Percentiles rank a stretch among this genome's conserved stretches.
Conservation (phyloP, 2,329 filamentous ascomycete species). For the Periconia sp. region DNA sequence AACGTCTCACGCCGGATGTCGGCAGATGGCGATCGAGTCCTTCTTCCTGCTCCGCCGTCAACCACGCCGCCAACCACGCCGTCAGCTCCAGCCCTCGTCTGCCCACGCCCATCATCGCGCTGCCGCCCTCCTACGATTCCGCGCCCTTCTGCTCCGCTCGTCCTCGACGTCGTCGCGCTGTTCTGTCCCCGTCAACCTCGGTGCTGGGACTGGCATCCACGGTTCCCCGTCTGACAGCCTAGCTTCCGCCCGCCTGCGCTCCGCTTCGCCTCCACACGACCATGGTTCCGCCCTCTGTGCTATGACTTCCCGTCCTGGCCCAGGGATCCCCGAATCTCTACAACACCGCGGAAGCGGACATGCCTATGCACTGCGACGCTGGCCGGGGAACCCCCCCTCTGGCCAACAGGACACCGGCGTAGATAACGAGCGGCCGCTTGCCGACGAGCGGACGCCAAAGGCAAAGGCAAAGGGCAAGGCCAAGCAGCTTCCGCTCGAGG, state of each 20-base stretch:
- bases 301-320: slow-evolving; percentile 53
- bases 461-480: slow-evolving; percentile 16
- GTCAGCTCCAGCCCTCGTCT: no score
- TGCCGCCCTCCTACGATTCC: no score
- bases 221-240: slow-evolving; percentile 20
- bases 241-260: slow-evolving; percentile 31
- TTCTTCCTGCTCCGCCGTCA: no score
- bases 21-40: no score
- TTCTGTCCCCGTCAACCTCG: not conserved
- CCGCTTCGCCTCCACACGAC: slow-evolving; percentile 38
- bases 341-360: slow-evolving; percentile 41
- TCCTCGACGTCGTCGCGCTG: not conserved
- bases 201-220: no score
- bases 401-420: slow-evolving; percentile 43
- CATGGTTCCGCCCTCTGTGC: slow-evolving; percentile 49
- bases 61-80: no score
- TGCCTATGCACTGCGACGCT: slow-evolving; percentile 30
- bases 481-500: slow-evolving; percentile 20
- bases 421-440: slow-evolving; percentile 34
- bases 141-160: no score
- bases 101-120: no score
- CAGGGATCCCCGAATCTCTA: slow-evolving; percentile 46
- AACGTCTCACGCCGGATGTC: no score
- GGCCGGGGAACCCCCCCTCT: slow-evolving; percentile 30
- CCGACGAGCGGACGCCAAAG: slow-evolving; percentile 24